phyloP scores from a whole-genome alignment of 2,329 filamentous ascomycete species.

The Monosporascus ibericus region DNA sequence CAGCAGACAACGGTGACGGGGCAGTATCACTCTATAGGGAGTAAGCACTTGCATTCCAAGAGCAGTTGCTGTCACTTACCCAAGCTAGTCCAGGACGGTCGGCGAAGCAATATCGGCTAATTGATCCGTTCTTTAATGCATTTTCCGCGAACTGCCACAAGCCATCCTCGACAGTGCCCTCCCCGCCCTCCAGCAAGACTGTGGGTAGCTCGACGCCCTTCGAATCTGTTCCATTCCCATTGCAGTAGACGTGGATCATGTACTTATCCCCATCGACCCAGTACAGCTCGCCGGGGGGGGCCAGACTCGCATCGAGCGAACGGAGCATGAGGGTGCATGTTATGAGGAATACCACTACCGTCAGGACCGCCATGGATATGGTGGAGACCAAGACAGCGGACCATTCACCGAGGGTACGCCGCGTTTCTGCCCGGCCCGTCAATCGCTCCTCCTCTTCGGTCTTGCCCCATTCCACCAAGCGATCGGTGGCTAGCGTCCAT shows the following conservation, averaged over 20 bases:
- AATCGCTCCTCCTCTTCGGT: constrained; percentile 86
- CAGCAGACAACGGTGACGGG: constrained; percentile 86
- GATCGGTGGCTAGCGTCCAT: constrained; percentile 75
- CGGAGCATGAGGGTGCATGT: constrained; percentile 76
- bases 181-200: constrained; percentile 78
- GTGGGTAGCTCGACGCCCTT: constrained; percentile 61
- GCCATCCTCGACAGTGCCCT: constrained; percentile 69
- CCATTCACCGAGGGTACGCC: constrained; percentile 81
- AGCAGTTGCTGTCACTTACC: constrained; percentile 29
- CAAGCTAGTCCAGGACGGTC: constrained; percentile 87
- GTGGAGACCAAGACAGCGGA: constrained; percentile 70
- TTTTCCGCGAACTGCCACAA: constrained; percentile 75
- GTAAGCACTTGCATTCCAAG: constrained; percentile 26
- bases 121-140: constrained; percentile 71
- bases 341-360: constrained; percentile 64
- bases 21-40: constrained; percentile 67
- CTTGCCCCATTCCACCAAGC: constrained; percentile 86
- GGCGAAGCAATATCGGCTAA: constrained; percentile 88
- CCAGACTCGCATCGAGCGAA: constrained; percentile 68
- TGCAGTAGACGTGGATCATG: constrained; percentile 77
- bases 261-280: constrained; percentile 82
- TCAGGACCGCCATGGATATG: constrained; percentile 62
- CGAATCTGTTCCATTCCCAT: constrained; percentile 61
- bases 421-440: constrained; percentile 81
- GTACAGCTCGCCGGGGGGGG: constrained; percentile 67